Evolutionary conservation across 345 rosid species (phyloP), one percentile per base, ranked within the genome.

Genomic region (Sonneratia caseolaris): DNA sequence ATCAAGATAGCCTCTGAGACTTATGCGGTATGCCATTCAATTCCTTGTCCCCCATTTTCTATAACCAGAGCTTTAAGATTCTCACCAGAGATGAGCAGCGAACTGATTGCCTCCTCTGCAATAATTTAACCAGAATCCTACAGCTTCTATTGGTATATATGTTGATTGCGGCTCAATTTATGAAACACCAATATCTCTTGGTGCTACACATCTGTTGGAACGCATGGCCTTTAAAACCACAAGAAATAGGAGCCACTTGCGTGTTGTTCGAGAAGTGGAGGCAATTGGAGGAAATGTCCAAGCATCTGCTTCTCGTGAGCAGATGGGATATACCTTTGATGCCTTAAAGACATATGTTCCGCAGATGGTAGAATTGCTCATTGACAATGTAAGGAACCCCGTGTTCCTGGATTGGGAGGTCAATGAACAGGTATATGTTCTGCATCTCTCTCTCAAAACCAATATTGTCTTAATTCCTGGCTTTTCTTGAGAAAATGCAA

Each of bases 381-480:
- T 90, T 70, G 99, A 92, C 75, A 83, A 83, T 79, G 97, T 92
- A 68, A 87, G 97, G 75, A 90, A 95, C 76, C 97, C 97, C 68
- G 88, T 80, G 74, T 95, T 95, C 86, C 76, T 95, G 76, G 98
- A 90, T 73, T 95, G 98, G 97, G 96, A 92, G 80, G 86, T 95
- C 75, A 84, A 83, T 64, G 97, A 90, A 78, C 87, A 87, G 92
- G 97, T 90, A 78, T 43, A 22, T 49, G 40, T 72, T n/a, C 56
- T 70, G 18, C 68, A 1, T 37, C 7, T 13, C 21, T 51, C 22
- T 47, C 27, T 35, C 21, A 51, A 48, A 35, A 27, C 37, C 38
- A 62, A 36, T 12, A 22, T 11, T 55, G 18, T 10, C 1, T 53
- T 14, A 49, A 37, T 5, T 0, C 32, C 22, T 18, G 70, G 35